phyloP scores from a whole-genome alignment of 495 filamentous ascomycete genomes.

The Penicillium cataractarum region DNA sequence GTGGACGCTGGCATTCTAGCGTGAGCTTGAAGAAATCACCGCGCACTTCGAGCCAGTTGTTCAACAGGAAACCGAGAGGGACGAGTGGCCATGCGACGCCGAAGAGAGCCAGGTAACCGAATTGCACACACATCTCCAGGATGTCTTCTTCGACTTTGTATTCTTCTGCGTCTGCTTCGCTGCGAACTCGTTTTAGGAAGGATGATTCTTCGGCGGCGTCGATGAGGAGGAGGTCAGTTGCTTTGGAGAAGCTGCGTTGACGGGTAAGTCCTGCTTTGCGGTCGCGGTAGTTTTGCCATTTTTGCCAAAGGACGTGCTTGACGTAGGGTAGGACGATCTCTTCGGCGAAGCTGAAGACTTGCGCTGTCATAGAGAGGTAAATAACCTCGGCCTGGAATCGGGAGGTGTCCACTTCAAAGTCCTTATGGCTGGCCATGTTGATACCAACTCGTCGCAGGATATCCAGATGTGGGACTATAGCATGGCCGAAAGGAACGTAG shows the following conservation, averaged over 20 bases:
- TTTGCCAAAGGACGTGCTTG: conserved; percentile 60
- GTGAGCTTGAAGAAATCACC: conserved; percentile 94
- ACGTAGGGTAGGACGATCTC: conserved; percentile 84
- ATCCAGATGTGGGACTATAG: conserved; percentile 83
- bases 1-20: conserved; percentile 82
- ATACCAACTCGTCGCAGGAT: conserved; percentile 59
- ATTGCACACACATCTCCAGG: conserved; percentile 52
- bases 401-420: conserved; percentile 76
- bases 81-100: conserved; percentile 91
- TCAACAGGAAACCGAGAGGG: conserved; percentile 81
- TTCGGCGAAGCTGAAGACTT: conserved; percentile 83
- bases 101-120: conserved; percentile 84
- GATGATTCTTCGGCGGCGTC: conserved; percentile 70
- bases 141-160: conserved; percentile 73
- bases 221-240: conserved; percentile 35
- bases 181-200: conserved; percentile 77
- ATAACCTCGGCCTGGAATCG: conserved; percentile 89
- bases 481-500: conserved; percentile 88
- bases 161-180: conserved; percentile 76
- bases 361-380: conserved; percentile 91
- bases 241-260: conserved; percentile 30
- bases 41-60: conserved; percentile 94
- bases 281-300: conserved; percentile 43
- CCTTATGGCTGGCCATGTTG: conserved; percentile 31
- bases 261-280: conserved; percentile 20